Conservation (phyloP, 129 eudicot genomes). For the Dittrichia graveolens region DNA sequence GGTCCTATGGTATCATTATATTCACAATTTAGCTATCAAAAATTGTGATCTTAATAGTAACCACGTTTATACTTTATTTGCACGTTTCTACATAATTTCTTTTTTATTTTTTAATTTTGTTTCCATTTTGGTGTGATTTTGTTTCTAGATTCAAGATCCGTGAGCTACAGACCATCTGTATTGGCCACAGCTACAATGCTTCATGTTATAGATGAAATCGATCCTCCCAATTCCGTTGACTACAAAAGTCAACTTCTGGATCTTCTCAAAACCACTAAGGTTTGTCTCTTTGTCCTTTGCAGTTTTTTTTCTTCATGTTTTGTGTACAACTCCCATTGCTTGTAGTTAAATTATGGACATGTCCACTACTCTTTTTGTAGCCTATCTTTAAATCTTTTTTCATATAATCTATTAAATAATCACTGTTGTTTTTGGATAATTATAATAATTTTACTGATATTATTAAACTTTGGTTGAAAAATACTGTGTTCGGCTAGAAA, state of each 20-base stretch:
- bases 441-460: too few species aligned
- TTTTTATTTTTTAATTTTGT: not conserved
- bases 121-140: slow-evolving; percentile 28
- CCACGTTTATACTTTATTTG: not conserved
- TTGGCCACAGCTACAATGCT: slow-evolving; percentile 87
- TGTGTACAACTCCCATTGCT: slow-evolving; percentile 27
- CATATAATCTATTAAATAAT: too few species aligned
- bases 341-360: too few species aligned
- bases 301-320: slow-evolving; percentile 15
- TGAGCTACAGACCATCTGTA: slow-evolving; percentile 59
- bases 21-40: too few species aligned
- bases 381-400: too few species aligned
- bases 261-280: slow-evolving; percentile 72
- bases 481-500: too few species aligned
- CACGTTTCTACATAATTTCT: slow-evolving; percentile 1
- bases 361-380: too few species aligned
- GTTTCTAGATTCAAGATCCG: slow-evolving; percentile 61
- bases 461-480: too few species aligned
- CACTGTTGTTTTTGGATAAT: too few species aligned
- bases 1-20: too few species aligned
- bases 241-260: slow-evolving; percentile 72
- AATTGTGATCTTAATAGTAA: too few species aligned
- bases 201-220: slow-evolving; percentile 59
- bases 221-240: slow-evolving; percentile 53
- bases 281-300: slow-evolving; percentile 40